Evolutionary conservation across 495 filamentous ascomycete genomes (phyloP), one percentile per base, ranked within the genome.

Genomic region (Hyaloscypha variabilis): DNA sequence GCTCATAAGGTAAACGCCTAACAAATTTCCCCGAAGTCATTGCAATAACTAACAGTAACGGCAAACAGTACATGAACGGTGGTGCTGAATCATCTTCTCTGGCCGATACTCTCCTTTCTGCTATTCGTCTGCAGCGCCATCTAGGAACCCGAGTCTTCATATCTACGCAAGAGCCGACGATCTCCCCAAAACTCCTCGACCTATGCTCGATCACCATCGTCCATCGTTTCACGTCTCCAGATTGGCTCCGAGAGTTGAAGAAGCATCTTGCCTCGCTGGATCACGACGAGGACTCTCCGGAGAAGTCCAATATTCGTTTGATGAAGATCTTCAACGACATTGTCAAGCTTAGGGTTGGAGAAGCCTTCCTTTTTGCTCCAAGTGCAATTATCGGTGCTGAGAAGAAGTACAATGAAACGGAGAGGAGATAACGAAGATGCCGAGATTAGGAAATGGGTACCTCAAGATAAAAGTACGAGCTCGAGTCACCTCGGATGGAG

Each of bases 161-260:
- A 31, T 86, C 91, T 0, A 94, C 91, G 0, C 90, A 95, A 69
- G 91, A 94, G 66, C 91, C 91, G 0, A 93, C 90, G 0, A 85
- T 94, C 49, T 89, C 88, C 0, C 84, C 86, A 0, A 75, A 77
- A 26, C 82, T 94, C 2, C 77, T 94, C 0, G 89, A 89, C 64
- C 80, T 94, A 8, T 91, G 86, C 72, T 88, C 84, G n/a, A 77
- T 89, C 23, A 91, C 88, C 0, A 83, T 94, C 62, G 85, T 94
- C 0, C 91, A 95, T 72, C 81, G 88, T 17, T 94, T 94, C 68
- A 86, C 82, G 0, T 89, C 85, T 2, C 90, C 90, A 0, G 83
- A 83, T 8, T 94, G 91, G 91, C 74, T 90, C 39, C 70, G 63
- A 0, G 73, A 79, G n/a, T 78, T 94, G 59, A 77, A 80, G n/a